Percentiles rank a stretch among this genome's conserved stretches.
These are phyloP conservation scores for Lipomyces mesembrius DNA, from an alignment of 805 yeast species.

Conservation along the genomic window DNA sequence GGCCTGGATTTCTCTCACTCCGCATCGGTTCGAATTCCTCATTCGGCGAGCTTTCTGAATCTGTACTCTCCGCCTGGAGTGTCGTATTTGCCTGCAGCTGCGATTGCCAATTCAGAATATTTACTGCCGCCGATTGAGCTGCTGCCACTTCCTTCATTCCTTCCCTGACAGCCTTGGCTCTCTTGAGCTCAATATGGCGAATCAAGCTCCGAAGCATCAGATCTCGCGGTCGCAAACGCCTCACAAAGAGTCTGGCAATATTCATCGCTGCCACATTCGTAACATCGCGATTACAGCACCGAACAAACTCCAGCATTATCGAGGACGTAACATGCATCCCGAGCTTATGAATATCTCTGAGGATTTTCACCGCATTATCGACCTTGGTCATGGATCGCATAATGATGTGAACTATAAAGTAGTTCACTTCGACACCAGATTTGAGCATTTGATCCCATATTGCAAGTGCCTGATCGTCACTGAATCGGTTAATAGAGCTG, in stretches of 20 bases:
- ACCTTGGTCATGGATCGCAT: conserved; percentile 14
- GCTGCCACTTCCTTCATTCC: conserved; percentile 1
- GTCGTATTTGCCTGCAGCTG: not conserved
- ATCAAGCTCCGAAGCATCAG: not conserved
- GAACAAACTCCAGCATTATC: conserved; percentile 19
- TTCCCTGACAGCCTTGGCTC: not conserved
- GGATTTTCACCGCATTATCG: conserved; percentile 11
- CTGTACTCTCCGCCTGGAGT: not conserved
- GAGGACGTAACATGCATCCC: conserved; percentile 2
- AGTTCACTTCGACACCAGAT: conserved; percentile 11
- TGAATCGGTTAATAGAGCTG: conserved; percentile 4
- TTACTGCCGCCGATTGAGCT: not conserved
- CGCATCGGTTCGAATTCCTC: not conserved
- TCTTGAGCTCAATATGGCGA: conserved; percentile 4
- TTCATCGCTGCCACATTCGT: conserved; percentile 23
- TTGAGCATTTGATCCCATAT: conserved; percentile 18
- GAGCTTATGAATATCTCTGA: not conserved
- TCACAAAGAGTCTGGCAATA: conserved; percentile 10
- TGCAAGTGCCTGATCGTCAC: conserved; percentile 11
- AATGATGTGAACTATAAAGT: conserved; percentile 16
- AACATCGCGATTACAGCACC: conserved; percentile 27
- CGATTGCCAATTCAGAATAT: not conserved
- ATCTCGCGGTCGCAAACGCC: conserved; percentile 3
- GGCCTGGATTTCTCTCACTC: not conserved
- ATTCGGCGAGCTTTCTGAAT: not conserved